These are phyloP conservation scores for Fusarium kyushuense DNA, from an alignment of 2,329 filamentous ascomycete genomes.

Conservation along the genomic window DNA sequence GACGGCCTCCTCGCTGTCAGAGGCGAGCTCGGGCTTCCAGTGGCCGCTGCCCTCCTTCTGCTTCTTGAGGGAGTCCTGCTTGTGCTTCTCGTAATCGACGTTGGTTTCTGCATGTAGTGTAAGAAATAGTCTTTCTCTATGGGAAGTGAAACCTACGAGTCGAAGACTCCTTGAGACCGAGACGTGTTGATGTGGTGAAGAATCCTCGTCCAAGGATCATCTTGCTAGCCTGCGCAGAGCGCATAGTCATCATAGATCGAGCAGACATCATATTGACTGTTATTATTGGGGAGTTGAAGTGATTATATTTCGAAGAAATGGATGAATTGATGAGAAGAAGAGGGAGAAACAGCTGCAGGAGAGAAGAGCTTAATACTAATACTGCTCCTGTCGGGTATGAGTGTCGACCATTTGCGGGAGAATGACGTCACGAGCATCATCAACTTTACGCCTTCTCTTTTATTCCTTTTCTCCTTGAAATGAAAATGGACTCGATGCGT, in stretches of 20 bases:
- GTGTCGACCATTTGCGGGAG: conserved; percentile 30
- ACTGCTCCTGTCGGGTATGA: conserved; percentile 5
- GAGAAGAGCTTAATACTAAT: conserved; percentile 42
- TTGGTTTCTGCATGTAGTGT: conserved; percentile 49
- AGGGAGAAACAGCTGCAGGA: not conserved
- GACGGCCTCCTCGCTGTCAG: conserved; percentile 82
- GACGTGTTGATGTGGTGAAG: conserved; percentile 45
- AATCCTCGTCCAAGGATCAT: conserved; percentile 45
- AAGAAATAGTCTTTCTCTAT: not conserved
- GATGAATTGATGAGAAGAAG: not conserved
- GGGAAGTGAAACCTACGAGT: conserved; percentile 48
- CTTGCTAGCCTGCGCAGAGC: conserved; percentile 35
- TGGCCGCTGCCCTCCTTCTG: conserved; percentile 76
- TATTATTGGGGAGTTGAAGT: not conserved
- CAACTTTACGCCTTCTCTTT: conserved; percentile 9
- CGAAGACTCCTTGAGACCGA: conserved; percentile 55
- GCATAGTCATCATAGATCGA: conserved; percentile 41
- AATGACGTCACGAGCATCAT: conserved; percentile 44
- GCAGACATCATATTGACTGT: conserved; percentile 43
- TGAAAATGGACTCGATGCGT: conserved; percentile 12
- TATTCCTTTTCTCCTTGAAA: conserved; percentile 24
- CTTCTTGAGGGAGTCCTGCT: conserved; percentile 72
- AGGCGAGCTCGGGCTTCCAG: conserved; percentile 83
- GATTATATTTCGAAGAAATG: not conserved
- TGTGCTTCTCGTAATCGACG: conserved; percentile 67